These are phyloP conservation scores for Plasmodium gonderi DNA, from an alignment of 169 alveolate genomes.

Conservation along the genomic window DNA sequence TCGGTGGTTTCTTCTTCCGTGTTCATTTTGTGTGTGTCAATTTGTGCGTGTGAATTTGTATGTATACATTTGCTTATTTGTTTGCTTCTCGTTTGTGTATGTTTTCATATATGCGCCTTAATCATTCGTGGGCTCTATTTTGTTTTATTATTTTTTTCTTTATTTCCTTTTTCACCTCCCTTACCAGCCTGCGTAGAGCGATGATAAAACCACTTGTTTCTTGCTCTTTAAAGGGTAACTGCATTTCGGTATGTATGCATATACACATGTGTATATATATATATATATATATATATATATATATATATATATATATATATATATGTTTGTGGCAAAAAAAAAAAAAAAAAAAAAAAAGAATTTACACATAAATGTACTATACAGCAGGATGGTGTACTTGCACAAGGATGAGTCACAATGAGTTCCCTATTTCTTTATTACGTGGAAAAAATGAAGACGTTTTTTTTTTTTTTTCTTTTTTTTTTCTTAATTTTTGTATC, in stretches of 20 bases:
- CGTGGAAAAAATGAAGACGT: neutral
- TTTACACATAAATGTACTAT: no score
- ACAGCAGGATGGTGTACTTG: neutral
- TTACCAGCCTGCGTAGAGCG: neutral
- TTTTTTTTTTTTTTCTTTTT: neutral
- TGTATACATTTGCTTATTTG: no score
- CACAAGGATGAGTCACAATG: neutral
- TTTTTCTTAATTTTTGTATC: neutral
- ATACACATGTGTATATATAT: neutral
- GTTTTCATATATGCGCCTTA: neutral
- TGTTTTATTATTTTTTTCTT: neutral
- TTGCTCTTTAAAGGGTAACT: neutral
- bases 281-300: neutral
- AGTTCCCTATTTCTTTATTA: neutral
- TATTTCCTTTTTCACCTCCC: neutral
- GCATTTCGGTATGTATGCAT: neutral
- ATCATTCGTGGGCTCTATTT: neutral
- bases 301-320: neutral
- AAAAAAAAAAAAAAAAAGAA: no score
- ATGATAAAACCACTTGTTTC: neutral
- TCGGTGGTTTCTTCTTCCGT: neutral
- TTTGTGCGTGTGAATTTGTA: no score
- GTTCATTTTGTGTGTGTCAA: constrained; percentile 23
- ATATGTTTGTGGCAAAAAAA: neutral
- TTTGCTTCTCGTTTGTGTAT: neutral